Base-by-base conservation (phyloP, 192 early-diverging fungal species). In the Backusella macrospora region DNA sequence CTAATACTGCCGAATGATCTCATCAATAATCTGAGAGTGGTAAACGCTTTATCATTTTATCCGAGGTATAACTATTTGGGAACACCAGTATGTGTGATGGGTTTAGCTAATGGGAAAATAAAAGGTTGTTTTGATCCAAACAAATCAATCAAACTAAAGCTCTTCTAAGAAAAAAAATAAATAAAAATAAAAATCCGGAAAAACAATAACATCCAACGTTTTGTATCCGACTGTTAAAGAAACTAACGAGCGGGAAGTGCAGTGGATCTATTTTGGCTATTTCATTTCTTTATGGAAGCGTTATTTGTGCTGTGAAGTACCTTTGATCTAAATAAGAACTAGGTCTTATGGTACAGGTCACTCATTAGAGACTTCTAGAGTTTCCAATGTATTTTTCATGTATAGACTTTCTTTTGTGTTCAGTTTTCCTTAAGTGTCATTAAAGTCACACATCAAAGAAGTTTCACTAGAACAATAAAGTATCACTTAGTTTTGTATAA, bases 11-110 rank as follows among this genome's bases (percentile, higher is more conserved):
- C 52, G 52, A 59, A 59, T 59, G 52, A 59, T 59, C 52, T 59
- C 52, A 59, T 59, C 52, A 59, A 59, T 59, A 26, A 26, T 26
- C 13, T n/a, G 52, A 9, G 18, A 52, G n/a, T 59, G 21, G 21
- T 59, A 59, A 59, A 59, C 21, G 52, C 23, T 59, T 59, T 59
- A 59, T 59, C 52, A 59, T 59, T 59, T 59, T 59, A 59, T 59
- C 52, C 52, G 52, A 59, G 26, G 52, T 18, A 59, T 59, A 59
- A 23, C 23, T 59, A 26, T 59, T 59, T 59, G 21, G 52, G 52
- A 59, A 59, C 52, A 59, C 52, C 52, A 59, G 52, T 59, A 21
- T 59, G 52, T 59, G 52, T 23, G 13, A 59, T 59, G 21, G 21
- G 52, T 59, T 59, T 13, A 21, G 52, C 52, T 59, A 59, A 59